Base-by-base conservation (phyloP, 2,329 filamentous ascomycete genomes). In the Diaporthe caulivora region DNA sequence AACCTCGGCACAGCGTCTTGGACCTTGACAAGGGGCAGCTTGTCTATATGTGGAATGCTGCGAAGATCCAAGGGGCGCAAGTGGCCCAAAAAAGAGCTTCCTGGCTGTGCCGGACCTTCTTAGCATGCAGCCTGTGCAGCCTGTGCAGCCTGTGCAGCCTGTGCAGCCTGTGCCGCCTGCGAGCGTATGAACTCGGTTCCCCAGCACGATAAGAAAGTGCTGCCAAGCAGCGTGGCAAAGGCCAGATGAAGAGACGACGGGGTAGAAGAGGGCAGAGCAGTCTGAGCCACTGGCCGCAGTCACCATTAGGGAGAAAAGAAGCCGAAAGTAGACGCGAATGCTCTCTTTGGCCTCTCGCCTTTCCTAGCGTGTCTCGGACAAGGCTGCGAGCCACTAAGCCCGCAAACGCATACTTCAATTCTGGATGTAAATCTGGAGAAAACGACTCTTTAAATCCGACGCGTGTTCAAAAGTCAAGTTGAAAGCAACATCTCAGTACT, bases 51-150 rank as follows among this genome's bases (percentile, higher is more conserved):
- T 67, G 47, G 47, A 26, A 8, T 53, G n/a, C 44, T 44, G 13
- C 29, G 10, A 24, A 18, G 8, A 4, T 9, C 13, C 44, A 37
- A 6, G 62, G 21, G 62, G 62, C 62, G 29, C 11, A 51, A 8
- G 44, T 11, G 21, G 31, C 44, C 62, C 42, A 5, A 37, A 26
- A 37, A 24, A 10, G 29, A 34, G 10, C 42, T 65, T 24, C 34
- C 44, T 34, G 42, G 26, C n/a, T 65, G 11, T 49, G n/a, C 42
- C 58, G 18, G 24, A 15, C 9, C 58, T 47, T 49, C 9, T 47
- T 64, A 17, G 15, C 42, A 31, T 64, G 58, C 42, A 64, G 37
- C n/a, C n/a, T n/a, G n/a, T n/a, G n/a, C n/a, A n/a, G n/a, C n/a
- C n/a, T n/a, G n/a, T n/a, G n/a, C n/a, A n/a, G n/a, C n/a, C n/a